These are phyloP conservation scores for Lasiosphaeria ovina DNA, from an alignment of 495 filamentous ascomycete species.

Conservation along the genomic window DNA sequence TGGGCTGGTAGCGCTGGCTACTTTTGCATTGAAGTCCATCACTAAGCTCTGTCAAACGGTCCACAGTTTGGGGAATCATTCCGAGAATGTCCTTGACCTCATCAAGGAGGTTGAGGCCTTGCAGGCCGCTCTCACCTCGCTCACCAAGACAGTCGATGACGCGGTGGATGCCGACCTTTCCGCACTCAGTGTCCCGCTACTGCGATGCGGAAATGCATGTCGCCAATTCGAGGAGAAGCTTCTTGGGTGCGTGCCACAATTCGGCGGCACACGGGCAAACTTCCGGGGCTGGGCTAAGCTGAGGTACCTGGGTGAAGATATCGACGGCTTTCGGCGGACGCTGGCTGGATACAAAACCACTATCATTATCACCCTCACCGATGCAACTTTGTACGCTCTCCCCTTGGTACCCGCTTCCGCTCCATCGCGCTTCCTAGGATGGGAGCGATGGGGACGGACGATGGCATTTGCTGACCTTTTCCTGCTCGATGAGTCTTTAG, in stretches of 20 bases:
- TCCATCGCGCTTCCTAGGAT: neutral
- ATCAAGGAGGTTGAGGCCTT: no score
- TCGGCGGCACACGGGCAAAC: conserved; percentile 11
- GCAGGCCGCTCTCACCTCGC: no score
- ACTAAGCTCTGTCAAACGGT: no score
- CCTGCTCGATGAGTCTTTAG: no score
- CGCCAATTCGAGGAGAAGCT: conserved; percentile 17
- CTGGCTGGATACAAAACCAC: conserved; percentile 23
- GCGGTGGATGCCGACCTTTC: conserved; percentile 1
- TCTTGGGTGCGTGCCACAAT: conserved; percentile 12
- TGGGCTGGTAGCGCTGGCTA: no score
- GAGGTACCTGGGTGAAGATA: conserved; percentile 19
- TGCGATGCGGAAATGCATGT: conserved; percentile 19
- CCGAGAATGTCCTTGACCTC: no score
- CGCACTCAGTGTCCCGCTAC: conserved; percentile 16
- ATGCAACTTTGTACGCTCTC: conserved; percentile 27
- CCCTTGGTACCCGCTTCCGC: conserved; percentile 18
- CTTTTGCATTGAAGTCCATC: no score
- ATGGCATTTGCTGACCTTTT: neutral
- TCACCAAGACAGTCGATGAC: no score
- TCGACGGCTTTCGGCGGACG: conserved; percentile 17
- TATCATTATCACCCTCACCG: conserved; percentile 16
- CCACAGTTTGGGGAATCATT: no score
- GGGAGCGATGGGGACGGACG: neutral
- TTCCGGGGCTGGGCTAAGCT: conserved; percentile 24